Evolutionary conservation across 768 basidiomycete species (phyloP), one percentile per base, ranked within the genome.

Genomic region (Phanerodontia chrysosporium): DNA sequence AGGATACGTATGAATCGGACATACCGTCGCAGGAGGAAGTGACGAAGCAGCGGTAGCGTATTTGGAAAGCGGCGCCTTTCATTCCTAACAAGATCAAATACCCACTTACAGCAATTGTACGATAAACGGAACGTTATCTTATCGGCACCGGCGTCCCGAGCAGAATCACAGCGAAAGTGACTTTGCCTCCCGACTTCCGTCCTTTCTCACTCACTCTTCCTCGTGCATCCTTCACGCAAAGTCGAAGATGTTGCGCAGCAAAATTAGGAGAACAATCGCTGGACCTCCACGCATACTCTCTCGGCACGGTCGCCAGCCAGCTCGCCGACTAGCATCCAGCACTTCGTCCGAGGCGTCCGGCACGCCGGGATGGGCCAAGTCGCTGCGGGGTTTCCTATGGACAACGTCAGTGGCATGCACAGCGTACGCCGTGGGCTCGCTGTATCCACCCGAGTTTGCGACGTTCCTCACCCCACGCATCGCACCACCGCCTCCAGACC

Each of bases 391-490:
- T 14, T 25, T 21, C 24, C 21, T 32, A 12, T 36, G 24, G 22
- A 42, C 36, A 14, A 22, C 62, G 5, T 58, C 63, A 13, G 24
- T 70, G 22, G 67, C 64, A 1, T 27, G 48, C 27, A 61, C 71
- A 0, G 65, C 76, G 12, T 84, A 84, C 65, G 70, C 76, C 10
- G 39, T 74, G 1, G 92, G 92, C 9, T 78, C 87, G 5, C 72
- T 91, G 62, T 92, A 85, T 66, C 91, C 89, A 6, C 91, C 87
- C 6, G 72, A 80, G 0, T 69, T 87, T 27, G 67, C 88, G 36
- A 78, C 85, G 21, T 79, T 92, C 53, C 73, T 96, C 25, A 89
- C 87, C 49, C 94, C 95, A 2, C 80, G 89, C 10, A 76, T 82
- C 0, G 89, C 92, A 0, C 90, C 93, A 0, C 82, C 87, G 0